Evolutionary conservation across 1,284 basidiomycete genomes (phyloP), one percentile per base, ranked within the genome.

Genomic region (Thelephora terrestris): DNA sequence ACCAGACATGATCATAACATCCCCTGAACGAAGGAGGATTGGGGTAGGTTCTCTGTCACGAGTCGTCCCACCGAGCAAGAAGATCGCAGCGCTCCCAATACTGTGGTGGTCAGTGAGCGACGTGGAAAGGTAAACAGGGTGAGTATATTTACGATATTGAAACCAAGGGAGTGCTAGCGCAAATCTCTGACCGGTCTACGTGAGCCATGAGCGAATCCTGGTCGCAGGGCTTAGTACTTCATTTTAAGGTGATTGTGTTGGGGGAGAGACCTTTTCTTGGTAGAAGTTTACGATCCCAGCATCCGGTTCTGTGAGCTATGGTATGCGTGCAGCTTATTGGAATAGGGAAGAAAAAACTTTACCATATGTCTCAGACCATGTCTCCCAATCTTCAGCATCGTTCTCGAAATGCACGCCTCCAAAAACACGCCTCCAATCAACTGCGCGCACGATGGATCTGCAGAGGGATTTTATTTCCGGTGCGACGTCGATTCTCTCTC

Each of bases 281-380:
- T 92, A 91, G 58, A 91, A 95, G 62, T 96, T 96, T 51, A 95
- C 85, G 43, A 96, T 94, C 2, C 92, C 92, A 10, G 91, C 91
- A 61, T 94, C 91, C 2, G 91, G 89, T 60, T 87, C 91, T 86
- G 58, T 29, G 20, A 32, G 44, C 36, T 17, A 38, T 48, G 20
- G 4, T 50, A 50, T 39, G 36, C 37, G 27, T 34, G 14, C 17
- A 12, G 17, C 4, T 21, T 5, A 35, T 29, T 21, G 38, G 9
- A 35, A 27, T 43, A 10, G 29, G 34, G 21, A 21, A 12, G 12
- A 25, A 23, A 23, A 36, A n/a, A 17, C 25, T 5, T 42, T 55
- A 89, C 90, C 81, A 60, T 93, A 93, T 16, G 79, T 81, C 23
- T 83, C 69, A 16, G 67, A 62, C 91, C 91, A 93, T 4, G 66